phyloP scores from a whole-genome alignment of 2,329 filamentous ascomycete species.

The Claviceps capensis region DNA sequence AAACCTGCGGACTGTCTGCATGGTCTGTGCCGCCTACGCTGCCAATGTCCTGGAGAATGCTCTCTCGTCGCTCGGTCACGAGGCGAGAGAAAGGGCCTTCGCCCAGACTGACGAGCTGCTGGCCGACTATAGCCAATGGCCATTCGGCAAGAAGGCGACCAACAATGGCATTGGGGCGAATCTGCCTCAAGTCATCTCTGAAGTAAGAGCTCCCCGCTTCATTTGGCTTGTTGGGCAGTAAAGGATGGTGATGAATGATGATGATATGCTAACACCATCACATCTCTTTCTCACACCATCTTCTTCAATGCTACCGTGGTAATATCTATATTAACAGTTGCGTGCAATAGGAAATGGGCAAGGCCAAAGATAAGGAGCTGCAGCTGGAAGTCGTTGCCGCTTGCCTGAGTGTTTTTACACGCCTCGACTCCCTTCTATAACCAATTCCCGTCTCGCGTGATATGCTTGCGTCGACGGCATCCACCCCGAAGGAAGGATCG shows the following conservation, averaged over 20 bases:
- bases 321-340: background rate
- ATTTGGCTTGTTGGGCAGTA: background rate
- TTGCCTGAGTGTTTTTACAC: conserved; percentile 92
- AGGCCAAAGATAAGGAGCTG: conserved; percentile 81
- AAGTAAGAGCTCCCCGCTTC: conserved; percentile 31
- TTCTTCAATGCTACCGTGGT: too few species aligned
- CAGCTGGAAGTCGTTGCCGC: conserved; percentile 95
- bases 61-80: conserved; percentile 84
- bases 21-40: conserved; percentile 97
- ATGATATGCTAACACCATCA: background rate
- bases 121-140: conserved; percentile 94
- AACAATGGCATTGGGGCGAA: conserved; percentile 82
- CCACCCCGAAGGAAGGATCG: background rate
- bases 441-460: background rate
- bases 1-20: conserved; percentile 78
- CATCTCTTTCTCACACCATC: background rate
- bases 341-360: conserved; percentile 54
- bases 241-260: background rate
- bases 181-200: conserved; percentile 69
- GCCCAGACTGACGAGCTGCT: conserved; percentile 93
- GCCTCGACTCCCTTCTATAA: conserved; percentile 89
- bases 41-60: conserved; percentile 97
- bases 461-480: background rate
- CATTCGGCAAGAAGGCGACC: conserved; percentile 75
- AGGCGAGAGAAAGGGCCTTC: conserved; percentile 86